Percentiles rank a stretch among this genome's conserved stretches.
Evolutionary conservation across 2,329 filamentous ascomycete species (phyloP).

Genomic region (Epichloe festucae): DNA sequence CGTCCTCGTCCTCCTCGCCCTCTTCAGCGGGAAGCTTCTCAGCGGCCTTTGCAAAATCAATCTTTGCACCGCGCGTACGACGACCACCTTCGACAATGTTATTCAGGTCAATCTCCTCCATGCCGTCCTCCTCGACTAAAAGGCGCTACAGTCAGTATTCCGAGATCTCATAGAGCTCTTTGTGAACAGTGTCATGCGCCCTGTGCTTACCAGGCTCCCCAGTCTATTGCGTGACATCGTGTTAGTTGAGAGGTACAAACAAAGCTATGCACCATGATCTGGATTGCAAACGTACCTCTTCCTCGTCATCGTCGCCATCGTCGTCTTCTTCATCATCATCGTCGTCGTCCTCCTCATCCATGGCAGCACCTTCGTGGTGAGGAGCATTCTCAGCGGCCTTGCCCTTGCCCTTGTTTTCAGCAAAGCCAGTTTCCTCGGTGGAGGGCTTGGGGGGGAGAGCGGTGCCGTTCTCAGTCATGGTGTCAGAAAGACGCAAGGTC

Average conservation of each 20-base stretch:
- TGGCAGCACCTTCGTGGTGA: constrained; percentile 41
- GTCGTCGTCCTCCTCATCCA: constrained; percentile 66
- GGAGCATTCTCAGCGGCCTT: constrained; percentile 47
- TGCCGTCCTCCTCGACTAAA: constrained; percentile 53
- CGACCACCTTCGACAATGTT: constrained; percentile 73
- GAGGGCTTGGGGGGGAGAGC: constrained; percentile 35
- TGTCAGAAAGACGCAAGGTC: constrained; percentile 2
- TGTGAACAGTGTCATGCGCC: neutral
- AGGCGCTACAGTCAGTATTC: neutral
- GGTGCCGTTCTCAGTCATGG: constrained; percentile 36
- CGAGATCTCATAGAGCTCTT: neutral
- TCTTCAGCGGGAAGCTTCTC: constrained; percentile 52
- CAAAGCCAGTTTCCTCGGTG: constrained; percentile 20
- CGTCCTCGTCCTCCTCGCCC: constrained; percentile 58
- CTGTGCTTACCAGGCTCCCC: constrained; percentile 18
- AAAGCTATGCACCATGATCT: neutral
- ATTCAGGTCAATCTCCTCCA: constrained; percentile 80
- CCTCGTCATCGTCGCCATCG: constrained; percentile 31
- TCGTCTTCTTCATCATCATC: constrained; percentile 42
- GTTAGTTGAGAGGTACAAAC: constrained; percentile 11
- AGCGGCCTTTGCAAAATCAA: constrained; percentile 87
- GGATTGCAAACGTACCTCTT: constrained; percentile 14
- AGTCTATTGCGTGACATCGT: constrained; percentile 9
- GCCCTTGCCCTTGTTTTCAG: constrained; percentile 74
- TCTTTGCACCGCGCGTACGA: constrained; percentile 82